phyloP scores from a whole-genome alignment of 192 early-diverging fungal genomes.

The Entomortierella chlamydospora region DNA sequence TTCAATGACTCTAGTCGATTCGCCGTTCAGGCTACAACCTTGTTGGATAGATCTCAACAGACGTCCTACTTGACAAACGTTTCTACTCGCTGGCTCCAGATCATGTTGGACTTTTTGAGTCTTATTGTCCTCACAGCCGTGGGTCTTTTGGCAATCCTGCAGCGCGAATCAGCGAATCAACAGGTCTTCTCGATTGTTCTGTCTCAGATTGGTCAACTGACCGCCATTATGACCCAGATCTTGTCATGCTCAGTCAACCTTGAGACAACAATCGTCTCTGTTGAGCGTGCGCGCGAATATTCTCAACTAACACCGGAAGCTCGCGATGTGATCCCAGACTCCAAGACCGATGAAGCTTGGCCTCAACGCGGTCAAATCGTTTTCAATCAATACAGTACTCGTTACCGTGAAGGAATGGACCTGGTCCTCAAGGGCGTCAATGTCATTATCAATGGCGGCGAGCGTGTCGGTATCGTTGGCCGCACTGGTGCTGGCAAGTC shows the following conservation, averaged over 20 bases:
- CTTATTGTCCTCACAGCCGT: slow-evolving; percentile 8
- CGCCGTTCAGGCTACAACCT: slow-evolving; percentile 42
- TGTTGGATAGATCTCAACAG: slow-evolving; percentile 22
- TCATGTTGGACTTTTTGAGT: slow-evolving; percentile 17
- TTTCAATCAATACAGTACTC: slow-evolving; percentile 59
- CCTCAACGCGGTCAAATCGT: slow-evolving; percentile 63
- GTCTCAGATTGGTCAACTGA: slow-evolving; percentile 13
- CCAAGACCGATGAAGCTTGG: slow-evolving; percentile 56
- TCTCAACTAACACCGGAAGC: slow-evolving; percentile 69
- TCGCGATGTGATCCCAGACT: slow-evolving; percentile 25
- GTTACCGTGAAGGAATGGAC: slow-evolving; percentile 60
- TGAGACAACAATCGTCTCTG: slow-evolving; percentile 68
- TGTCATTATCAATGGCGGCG: slow-evolving; percentile 58
- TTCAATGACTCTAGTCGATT: slow-evolving; percentile 77
- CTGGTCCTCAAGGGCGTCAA: slow-evolving; percentile 57
- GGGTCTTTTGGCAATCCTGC: slow-evolving; percentile 9
- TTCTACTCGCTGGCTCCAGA: slow-evolving; percentile 7
- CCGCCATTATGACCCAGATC: slow-evolving; percentile 3
- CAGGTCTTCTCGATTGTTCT: slow-evolving; percentile 6
- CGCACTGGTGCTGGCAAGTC: slow-evolving; percentile 75
- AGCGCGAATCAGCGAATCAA: slow-evolving; percentile 12
- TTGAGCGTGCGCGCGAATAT: slow-evolving; percentile 86
- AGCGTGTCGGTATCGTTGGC: slow-evolving; percentile 69
- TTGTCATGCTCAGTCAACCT: slow-evolving; percentile 6
- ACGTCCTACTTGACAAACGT: slow-evolving; percentile 16